These are phyloP conservation scores for Aspergillus sp. DNA, from an alignment of 2,329 filamentous ascomycete species.

Conservation along the genomic window DNA sequence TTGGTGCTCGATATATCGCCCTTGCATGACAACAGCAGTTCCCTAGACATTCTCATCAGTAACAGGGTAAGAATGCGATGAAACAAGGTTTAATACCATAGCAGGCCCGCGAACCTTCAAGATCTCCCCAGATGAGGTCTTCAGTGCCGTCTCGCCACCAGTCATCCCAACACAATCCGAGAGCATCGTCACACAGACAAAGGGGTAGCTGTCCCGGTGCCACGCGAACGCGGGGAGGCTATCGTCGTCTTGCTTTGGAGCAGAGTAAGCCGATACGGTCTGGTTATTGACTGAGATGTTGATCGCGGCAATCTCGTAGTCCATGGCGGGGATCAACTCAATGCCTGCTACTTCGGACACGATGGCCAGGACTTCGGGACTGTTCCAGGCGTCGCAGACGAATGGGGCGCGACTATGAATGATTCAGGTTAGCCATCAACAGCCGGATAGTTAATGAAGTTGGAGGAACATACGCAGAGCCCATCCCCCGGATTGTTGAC, in stretches of 20 bases:
- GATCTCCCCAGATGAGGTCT: not conserved
- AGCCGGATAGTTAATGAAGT: too few relatives aligned
- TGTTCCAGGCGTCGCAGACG: conserved; percentile 62
- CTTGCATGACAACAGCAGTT: conserved; percentile 64
- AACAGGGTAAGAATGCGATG: too few relatives aligned
- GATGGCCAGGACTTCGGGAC: conserved; percentile 49
- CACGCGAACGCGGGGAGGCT: conserved; percentile 56
- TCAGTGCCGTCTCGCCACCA: conserved; percentile 52
- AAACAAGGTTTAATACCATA: not conserved
- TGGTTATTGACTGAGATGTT: conserved; percentile 56
- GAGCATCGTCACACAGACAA: conserved; percentile 69
- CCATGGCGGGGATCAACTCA: conserved; percentile 54
- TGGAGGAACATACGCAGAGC: too few relatives aligned
- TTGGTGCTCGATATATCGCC: conserved; percentile 65
- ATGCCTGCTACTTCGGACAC: conserved; percentile 56
- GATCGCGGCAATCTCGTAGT: conserved; percentile 57
- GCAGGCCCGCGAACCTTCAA: not conserved
- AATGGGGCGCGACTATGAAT: conserved; percentile 60
- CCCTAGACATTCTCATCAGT: conserved; percentile 43
- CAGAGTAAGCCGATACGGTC: conserved; percentile 45
- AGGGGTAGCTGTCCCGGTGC: conserved; percentile 66
- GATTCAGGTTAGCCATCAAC: not conserved
- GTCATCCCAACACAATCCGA: conserved; percentile 63
- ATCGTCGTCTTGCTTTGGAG: conserved; percentile 49
- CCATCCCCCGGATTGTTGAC: conserved; percentile 15